Conservation (phyloP, 2,329 filamentous ascomycete genomes). For the Arthroderma sp. region DNA sequence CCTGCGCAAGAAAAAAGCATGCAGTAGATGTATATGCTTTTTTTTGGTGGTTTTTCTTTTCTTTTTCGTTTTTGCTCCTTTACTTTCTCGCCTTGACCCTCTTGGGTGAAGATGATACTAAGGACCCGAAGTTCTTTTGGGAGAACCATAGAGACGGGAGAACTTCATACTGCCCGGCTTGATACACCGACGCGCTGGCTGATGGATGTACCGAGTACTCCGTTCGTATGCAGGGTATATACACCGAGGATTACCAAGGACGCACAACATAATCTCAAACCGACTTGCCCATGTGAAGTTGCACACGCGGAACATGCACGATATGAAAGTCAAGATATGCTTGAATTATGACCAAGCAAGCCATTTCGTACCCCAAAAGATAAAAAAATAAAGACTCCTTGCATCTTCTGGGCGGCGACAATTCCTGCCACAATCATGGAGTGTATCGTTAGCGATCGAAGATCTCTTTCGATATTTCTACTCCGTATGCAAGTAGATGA, state of each 20-base stretch:
- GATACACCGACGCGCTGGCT: background rate
- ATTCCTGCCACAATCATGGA: background rate
- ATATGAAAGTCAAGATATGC: background rate
- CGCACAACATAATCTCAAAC: background rate
- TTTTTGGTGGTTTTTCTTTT: background rate
- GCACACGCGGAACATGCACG: background rate
- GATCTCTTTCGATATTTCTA: background rate
- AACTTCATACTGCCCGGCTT: background rate
- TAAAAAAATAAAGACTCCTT: background rate
- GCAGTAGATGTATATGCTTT: background rate
- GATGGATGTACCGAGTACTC: background rate
- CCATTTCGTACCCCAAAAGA: background rate
- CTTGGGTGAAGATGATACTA: too few relatives aligned
- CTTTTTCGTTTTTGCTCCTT: background rate
- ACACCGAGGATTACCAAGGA: background rate
- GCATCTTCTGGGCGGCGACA: background rate
- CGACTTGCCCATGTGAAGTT: background rate
- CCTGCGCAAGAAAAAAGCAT: background rate
- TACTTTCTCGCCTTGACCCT: background rate
- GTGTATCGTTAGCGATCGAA: background rate
- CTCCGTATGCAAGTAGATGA: background rate
- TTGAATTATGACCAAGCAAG: background rate
- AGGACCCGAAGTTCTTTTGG: too few relatives aligned
- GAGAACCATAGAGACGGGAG: background rate
- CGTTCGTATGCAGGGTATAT: background rate